Base-by-base conservation (phyloP, 345 rosid species). In the Brassica rapa region DNA sequence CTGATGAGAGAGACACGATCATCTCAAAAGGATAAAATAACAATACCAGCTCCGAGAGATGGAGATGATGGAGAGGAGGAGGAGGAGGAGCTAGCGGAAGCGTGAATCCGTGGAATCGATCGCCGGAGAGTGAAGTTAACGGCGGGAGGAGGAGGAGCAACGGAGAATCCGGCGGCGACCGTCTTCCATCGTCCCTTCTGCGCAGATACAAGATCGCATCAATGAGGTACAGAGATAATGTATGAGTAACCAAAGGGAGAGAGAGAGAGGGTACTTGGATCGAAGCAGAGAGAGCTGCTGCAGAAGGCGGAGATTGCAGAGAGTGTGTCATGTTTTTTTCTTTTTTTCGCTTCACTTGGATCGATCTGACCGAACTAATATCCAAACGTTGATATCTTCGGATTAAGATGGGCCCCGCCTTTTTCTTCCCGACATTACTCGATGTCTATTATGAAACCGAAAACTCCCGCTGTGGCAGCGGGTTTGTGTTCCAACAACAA, bases 261-360 rank as follows among this genome's bases (percentile, higher is more conserved):
- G 8, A 53, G 69, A 72, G 68, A 69, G 66, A 59, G 15, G 1
- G 15, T 76, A 82, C 91, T 65, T 67, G 86, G 53, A 85, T 71
- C 65, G 79, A 80, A 43, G 89, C 84, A 62, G 88, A 81, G 83
- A 84, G 83, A 83, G 86, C 70, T 19, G 82, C 33, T 49, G 55
- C 19, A 71, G 86, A 83, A 30, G 88, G 85, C 91, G 98, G 92
- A 94, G 92, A 83, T 83, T 82, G 91, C 97, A 94, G 87, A 83
- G 96, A 73, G 83, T 90, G 71, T 76, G 89, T 19, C 98, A 93
- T 93, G 75, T 33, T 57, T 43, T 41, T 43, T 32, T 89, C 9
- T 32, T 32, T 88, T 39, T 32, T 88, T 8, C 1, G 30, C 70
- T 68, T 61, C 56, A 46, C 16, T 51, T 25, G 29, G 29, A 25